Conservation (phyloP, 805 yeast genomes). For the Yamadazyma takamatsuzukensis region DNA sequence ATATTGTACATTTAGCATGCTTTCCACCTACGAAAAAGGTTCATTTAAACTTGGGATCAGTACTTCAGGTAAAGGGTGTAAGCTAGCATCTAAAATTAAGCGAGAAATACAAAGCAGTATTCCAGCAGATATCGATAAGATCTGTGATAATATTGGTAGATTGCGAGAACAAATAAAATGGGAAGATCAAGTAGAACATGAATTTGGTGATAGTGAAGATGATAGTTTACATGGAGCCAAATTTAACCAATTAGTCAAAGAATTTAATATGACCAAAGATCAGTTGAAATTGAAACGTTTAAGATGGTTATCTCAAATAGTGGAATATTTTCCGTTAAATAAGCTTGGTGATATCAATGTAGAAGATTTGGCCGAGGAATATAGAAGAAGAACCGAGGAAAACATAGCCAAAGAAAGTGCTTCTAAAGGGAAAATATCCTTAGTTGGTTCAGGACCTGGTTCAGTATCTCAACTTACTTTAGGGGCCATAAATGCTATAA, state of each 20-base stretch:
- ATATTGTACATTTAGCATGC: conserved; percentile 68
- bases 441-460: conserved; percentile 97
- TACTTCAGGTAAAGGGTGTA: conserved; percentile 87
- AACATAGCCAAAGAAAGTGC: conserved; percentile 10
- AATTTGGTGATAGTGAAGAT: conserved; percentile 57
- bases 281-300: conserved; percentile 57
- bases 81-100: conserved; percentile 74
- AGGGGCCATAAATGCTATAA: conserved; percentile 79
- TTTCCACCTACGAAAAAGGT: conserved; percentile 70
- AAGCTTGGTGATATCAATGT: conserved; percentile 58
- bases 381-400: conserved; percentile 13
- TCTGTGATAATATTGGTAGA: conserved; percentile 66
- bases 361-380: conserved; percentile 50
- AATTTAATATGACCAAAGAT: conserved; percentile 51
- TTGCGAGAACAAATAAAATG: conserved; percentile 54
- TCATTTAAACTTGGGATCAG: conserved; percentile 78
- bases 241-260: conserved; percentile 60
- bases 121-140: conserved; percentile 66
- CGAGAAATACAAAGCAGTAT: conserved; percentile 64
- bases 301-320: conserved; percentile 84
- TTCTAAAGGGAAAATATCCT: conserved; percentile 54
- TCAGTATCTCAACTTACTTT: conserved; percentile 74
- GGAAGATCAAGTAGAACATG: conserved; percentile 41
- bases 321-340: conserved; percentile 81
- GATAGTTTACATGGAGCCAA: conserved; percentile 60